Base-by-base conservation (phyloP, 495 filamentous ascomycete species). In the Tuber umbilicatum region DNA sequence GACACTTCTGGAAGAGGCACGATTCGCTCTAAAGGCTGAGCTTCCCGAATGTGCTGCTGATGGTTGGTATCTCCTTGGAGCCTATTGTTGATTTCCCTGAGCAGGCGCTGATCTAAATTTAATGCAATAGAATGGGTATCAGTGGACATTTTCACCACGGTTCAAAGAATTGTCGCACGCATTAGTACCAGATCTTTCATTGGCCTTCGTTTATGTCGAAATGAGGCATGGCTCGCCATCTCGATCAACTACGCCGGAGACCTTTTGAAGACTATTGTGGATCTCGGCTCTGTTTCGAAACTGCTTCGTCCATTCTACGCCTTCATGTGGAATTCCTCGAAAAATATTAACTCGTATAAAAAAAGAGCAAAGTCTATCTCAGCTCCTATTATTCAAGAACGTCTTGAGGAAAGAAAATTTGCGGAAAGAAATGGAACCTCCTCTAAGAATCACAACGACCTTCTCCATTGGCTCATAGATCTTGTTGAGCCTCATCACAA, bases 191-290 rank as follows among this genome's bases (percentile, higher is more conserved):
- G 88, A 14, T 81, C 87, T 5, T 91, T 91, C 70, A 83, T 90
- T 69, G 90, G 89, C 35, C 77, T 84, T 7, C 84, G 86, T 19
- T 75, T 89, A 67, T 87, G 86, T 76, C 86, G 86, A 2, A 82
- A 88, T 40, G 82, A 86, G 70, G 85, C 88, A 19, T 92, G 90
- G 85, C 79, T 90, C 31, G 78, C 86, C n/a, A 84, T 86, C 5
- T 86, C 88, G 1, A 86, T 89, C 77, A 86, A 86, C 60, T 91
- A 88, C 80, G 88, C 89, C 9, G 76, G 88, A 37, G 84, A 89
- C 69, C 74, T 87, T 2, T 87, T 88, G 75, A 40, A 69, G 14
- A 84, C 83, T 2, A 81, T 82, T 6, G 78, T 82, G 14, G 74
- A 78, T 7, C 76, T 87, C 50, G 75, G 83, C 10, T 23, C 77